Conservation (phyloP, 495 filamentous ascomycete species). For the Cryomyces antarcticus region DNA sequence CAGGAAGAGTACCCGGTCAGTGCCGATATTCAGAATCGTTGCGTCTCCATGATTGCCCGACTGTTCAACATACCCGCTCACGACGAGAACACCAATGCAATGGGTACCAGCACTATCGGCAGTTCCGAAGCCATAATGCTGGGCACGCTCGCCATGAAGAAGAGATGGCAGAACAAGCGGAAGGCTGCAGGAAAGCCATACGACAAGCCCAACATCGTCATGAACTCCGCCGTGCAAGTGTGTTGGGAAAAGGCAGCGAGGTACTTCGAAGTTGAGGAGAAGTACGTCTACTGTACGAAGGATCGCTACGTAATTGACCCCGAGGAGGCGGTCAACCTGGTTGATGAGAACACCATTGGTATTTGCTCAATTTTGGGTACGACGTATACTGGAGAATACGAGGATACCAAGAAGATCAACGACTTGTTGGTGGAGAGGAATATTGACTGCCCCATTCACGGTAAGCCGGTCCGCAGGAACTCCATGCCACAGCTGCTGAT, state of each 20-base stretch:
- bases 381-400: conserved; percentile 91
- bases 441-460: conserved; percentile 67
- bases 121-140: conserved; percentile 86
- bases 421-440: conserved; percentile 51
- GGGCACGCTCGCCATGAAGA: conserved; percentile 82
- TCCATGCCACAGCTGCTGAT: too few species aligned
- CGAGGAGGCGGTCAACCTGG: conserved; percentile 53
- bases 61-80: conserved; percentile 53
- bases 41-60: conserved; percentile 82
- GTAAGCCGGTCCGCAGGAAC: background rate
- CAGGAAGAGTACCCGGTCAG: conserved; percentile 55
- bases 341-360: conserved; percentile 90
- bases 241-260: conserved; percentile 95
- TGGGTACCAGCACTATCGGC: conserved; percentile 74
- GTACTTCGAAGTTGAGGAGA: conserved; percentile 86
- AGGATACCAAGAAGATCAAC: conserved; percentile 78
- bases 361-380: conserved; percentile 80
- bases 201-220: conserved; percentile 69
- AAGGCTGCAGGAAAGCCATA: conserved; percentile 53
- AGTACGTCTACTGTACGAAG: conserved; percentile 64
- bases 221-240: conserved; percentile 83
- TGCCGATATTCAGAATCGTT: conserved; percentile 81
- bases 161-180: conserved; percentile 73
- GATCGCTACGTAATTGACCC: conserved; percentile 78
- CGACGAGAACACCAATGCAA: conserved; percentile 29